Base-by-base conservation (phyloP, 768 basidiomycete species). In the Amyloporia xantha region DNA sequence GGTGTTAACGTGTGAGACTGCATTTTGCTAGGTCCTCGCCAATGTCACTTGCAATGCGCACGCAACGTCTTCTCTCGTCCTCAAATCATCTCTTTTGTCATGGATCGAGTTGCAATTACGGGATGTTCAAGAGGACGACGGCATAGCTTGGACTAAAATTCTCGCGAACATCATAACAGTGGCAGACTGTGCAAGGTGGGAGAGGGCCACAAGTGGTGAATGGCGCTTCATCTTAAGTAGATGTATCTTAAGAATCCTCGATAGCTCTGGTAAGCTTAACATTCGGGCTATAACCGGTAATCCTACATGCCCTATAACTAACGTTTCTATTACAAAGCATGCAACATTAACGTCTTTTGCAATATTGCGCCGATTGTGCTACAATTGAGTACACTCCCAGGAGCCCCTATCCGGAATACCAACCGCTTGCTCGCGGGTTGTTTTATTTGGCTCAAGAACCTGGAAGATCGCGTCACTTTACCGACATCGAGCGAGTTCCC, bases 21-120 rank as follows among this genome's bases (percentile, higher is more conserved):
- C 30, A 33, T 15, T 33, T 7, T 33, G 9, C 30, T 49, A 91
- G 86, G 75, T 91, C 3, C 71, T 94, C 1, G 82, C 84, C 2
- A 88, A 84, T 58, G 58, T 92, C 47, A 86, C 88, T 0, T 78
- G 75, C 57, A 83, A 87, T 56, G 54, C 67, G 0, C 79, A 84
- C 54, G 90, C 90, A 0, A 75, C 80, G 5, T 79, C 74, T 10
- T 84, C 85, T 0, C 71, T 95, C 37, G 67, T 91, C 10, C 70
- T 89, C 43, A 83, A 83, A 55, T 82, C 84, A 0, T 76, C 79
- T 1, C 70, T 94, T 6, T 67, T 95, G 2, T 66, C 82, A 0
- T 97, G 93, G 93, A 80, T 94, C 21, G 82, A 87, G 60, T 80
- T 86, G 67, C 86, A 90, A 57, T 59, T 88, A 7, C 65, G 65